Evolutionary conservation across 257 asterid species (phyloP).

Genomic region (Plantago ovata): DNA sequence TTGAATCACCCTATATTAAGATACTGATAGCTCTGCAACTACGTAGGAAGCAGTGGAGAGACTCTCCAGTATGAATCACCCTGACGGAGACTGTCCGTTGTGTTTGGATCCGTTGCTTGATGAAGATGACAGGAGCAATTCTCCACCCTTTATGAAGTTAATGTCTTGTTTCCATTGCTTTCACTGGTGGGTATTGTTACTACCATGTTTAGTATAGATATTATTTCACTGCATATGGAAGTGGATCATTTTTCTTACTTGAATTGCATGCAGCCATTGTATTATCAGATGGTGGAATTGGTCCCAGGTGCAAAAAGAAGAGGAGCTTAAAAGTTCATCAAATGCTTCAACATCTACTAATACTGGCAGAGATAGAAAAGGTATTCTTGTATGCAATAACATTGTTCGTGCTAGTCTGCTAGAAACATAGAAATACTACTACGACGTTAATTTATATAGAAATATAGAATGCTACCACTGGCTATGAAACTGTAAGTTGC

Average conservation of each 20-base stretch:
- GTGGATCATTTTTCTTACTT: conserved; percentile 13
- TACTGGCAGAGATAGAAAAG: conserved; percentile 37
- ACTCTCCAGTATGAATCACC: conserved; percentile 90
- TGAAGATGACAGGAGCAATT: conserved; percentile 44
- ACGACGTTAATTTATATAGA: no score
- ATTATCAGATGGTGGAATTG: conserved; percentile 88
- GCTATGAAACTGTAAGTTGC: conserved; percentile 11
- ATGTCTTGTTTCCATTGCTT: conserved; percentile 99
- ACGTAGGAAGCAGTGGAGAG: conserved; percentile 89
- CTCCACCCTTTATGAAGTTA: conserved; percentile 80
- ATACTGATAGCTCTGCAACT: conserved; percentile 24
- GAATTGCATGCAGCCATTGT: conserved; percentile 51
- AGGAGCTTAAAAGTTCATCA: conserved; percentile 34
- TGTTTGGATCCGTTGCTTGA: conserved; percentile 78
- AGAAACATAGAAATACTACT: no score
- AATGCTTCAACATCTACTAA: conserved; percentile 34
- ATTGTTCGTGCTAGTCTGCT: neutral
- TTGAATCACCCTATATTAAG: conserved; percentile 6
- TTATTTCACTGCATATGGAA: conserved; percentile 8
- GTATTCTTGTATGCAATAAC: conserved; percentile 31
- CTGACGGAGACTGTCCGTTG: conserved; percentile 88
- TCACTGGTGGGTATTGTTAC: conserved; percentile 58
- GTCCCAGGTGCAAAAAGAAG: conserved; percentile 43
- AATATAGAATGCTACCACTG: conserved; percentile 6
- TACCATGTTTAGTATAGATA: conserved; percentile 9